phyloP scores from a whole-genome alignment of 106 monocot species.

The Posidonia australis region DNA sequence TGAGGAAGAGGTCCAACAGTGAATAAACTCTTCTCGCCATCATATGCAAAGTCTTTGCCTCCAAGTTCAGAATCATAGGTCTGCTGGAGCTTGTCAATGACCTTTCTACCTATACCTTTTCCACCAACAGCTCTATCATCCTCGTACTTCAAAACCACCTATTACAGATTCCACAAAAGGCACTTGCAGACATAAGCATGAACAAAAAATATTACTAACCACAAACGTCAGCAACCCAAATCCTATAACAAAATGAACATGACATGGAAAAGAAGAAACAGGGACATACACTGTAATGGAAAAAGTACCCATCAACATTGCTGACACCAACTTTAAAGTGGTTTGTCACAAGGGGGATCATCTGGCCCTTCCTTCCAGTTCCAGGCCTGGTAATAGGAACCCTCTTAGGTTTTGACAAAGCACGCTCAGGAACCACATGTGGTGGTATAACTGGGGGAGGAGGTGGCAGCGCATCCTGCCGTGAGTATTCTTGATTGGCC shows the following conservation, averaged over 20 bases:
- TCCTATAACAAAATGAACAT: background rate
- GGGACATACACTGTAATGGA: conserved; percentile 70
- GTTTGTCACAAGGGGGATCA: conserved; percentile 44
- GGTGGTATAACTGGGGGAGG: conserved; percentile 55
- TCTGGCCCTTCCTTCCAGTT: conserved; percentile 40
- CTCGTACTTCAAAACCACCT: conserved; percentile 52
- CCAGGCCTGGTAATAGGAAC: conserved; percentile 41
- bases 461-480: conserved; percentile 44
- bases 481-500: too few species aligned
- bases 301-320: conserved; percentile 50
- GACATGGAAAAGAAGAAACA: background rate
- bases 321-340: conserved; percentile 56
- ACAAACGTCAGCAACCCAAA: background rate
- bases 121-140: conserved; percentile 39
- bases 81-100: conserved; percentile 52
- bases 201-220: too few species aligned
- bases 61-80: conserved; percentile 57
- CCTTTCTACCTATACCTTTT: conserved; percentile 50
- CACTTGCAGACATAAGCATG: background rate
- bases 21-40: conserved; percentile 75
- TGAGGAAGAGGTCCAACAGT: conserved; percentile 70
- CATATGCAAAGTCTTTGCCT: conserved; percentile 67
- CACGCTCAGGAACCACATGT: conserved; percentile 29
- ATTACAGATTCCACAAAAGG: conserved; percentile 1
- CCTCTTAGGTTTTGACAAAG: conserved; percentile 38